These are phyloP conservation scores for Cercospora sesami DNA, from an alignment of 2,329 filamentous ascomycete genomes.

Conservation along the genomic window DNA sequence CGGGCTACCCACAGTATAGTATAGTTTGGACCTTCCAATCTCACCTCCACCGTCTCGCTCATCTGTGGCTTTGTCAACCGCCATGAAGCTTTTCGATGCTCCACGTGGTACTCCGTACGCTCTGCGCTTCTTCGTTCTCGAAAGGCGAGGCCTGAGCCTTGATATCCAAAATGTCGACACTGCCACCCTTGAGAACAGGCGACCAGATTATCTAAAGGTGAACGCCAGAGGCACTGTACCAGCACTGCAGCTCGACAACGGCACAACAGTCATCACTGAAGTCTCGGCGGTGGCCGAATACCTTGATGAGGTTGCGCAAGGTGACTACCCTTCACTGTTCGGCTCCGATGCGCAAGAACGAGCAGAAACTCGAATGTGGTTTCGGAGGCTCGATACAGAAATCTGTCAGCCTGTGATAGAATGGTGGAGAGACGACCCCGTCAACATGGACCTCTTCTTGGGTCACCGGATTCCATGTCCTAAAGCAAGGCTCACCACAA, in stretches of 20 bases:
- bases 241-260: background rate
- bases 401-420: constrained; percentile 1
- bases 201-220: background rate
- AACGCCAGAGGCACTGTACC: background rate
- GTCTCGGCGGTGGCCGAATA: background rate
- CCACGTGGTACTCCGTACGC: background rate
- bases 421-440: background rate
- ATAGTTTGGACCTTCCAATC: too few relatives aligned
- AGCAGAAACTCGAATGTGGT: background rate
- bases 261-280: background rate
- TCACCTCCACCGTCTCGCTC: background rate
- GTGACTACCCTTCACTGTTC: background rate
- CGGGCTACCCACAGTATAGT: background rate
- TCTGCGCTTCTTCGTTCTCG: background rate
- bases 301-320: background rate
- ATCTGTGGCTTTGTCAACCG: background rate
- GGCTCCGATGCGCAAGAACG: background rate
- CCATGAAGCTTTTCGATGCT: background rate
- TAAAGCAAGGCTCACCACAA: background rate
- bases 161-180: background rate
- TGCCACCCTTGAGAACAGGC: background rate
- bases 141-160: background rate
- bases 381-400: background rate
- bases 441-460: background rate
- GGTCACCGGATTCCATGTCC: background rate